phyloP scores from a whole-genome alignment of 2,329 filamentous ascomycete species.

The Alternaria ethzedia region DNA sequence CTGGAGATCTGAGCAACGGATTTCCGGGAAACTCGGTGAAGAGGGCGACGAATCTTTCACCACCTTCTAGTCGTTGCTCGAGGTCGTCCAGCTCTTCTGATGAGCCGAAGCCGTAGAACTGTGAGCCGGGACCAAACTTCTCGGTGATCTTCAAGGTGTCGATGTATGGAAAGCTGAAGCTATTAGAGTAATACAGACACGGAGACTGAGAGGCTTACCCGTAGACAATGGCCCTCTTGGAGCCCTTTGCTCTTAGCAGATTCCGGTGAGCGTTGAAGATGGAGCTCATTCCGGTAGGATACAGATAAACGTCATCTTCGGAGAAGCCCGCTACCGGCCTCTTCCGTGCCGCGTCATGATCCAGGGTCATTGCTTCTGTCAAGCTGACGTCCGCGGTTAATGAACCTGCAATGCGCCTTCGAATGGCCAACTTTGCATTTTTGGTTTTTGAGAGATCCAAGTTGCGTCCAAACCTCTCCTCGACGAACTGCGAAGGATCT shows the following conservation, averaged over 20 bases:
- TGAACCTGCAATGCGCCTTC: constrained; percentile 85
- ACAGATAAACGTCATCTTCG: constrained; percentile 88
- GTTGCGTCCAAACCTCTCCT: constrained; percentile 93
- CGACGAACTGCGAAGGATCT: constrained; percentile 82
- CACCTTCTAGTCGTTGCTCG: constrained; percentile 70
- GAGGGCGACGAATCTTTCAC: constrained; percentile 79
- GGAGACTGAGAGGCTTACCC: constrained; percentile 57
- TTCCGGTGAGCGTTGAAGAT: constrained; percentile 88
- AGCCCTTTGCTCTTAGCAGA: constrained; percentile 68
- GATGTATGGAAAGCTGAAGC: constrained; percentile 80
- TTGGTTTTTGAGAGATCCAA: constrained; percentile 78
- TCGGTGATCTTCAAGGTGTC: constrained; percentile 94
- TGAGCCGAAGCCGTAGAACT: constrained; percentile 86
- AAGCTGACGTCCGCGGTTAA: constrained; percentile 75
- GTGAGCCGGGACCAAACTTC: constrained; percentile 88
- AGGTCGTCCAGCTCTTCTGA: constrained; percentile 82
- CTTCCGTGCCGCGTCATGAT: constrained; percentile 50
- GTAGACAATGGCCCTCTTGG: constrained; percentile 82
- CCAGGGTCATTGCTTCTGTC: constrained; percentile 62
- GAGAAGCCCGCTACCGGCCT: constrained; percentile 67
- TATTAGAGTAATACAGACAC: constrained; percentile 2
- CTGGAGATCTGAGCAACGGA: constrained; percentile 82
- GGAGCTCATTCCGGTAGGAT: constrained; percentile 90
- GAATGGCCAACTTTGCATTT: constrained; percentile 84
- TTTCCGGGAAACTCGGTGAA: constrained; percentile 98